Evolutionary conservation across 1,139 yeast genomes (phyloP), one percentile per base, ranked within the genome.

Genomic region (Spathaspora sp.): DNA sequence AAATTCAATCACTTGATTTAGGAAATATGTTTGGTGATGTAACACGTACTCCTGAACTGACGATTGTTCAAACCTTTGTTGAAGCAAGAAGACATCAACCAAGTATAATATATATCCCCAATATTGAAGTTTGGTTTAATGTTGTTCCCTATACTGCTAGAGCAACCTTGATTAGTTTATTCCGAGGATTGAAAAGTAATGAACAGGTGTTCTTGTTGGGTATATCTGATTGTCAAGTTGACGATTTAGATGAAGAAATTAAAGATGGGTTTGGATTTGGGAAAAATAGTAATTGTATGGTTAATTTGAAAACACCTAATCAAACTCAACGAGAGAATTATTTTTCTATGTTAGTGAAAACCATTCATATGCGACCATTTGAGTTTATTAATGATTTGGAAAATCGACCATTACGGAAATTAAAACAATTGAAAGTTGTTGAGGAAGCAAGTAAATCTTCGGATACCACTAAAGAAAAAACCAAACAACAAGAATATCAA

Each of bases 51-150:
- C 84, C 95, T 1, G 99, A 93, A 59, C 88, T 90, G 60, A 78
- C 88, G 0, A 77, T 91, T 37, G 88, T 93, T 24, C 97, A 90
- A 60, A 77, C 89, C 20, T 85, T 95, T 59, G 76, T 87, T 26
- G 99, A 93, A 65, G 96, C 96, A 2, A 80, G 89, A 56, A 80
- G 96, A 58, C 95, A 91, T 54, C 89, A 87, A 49, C 99, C 99
- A 0, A 81, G 96, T 11, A 85, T 95, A 9, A 68, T 95, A 2
- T 87, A 81, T 59, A 81, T 93, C 47, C 97, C 99, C 1, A 87
- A 87, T 59, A 70, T 90, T 47, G 93, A 90, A 52, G 78, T 83
- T 4, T 90, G 97, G 93, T 72, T 76, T 47, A 73, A 72, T 33
- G 82, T 89, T 1, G 78, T 89, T 39, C 80, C 90, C 0, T 81